Base-by-base conservation (phyloP, 108 stramenopile genomes). In the Schizochytrium sp. region DNA sequence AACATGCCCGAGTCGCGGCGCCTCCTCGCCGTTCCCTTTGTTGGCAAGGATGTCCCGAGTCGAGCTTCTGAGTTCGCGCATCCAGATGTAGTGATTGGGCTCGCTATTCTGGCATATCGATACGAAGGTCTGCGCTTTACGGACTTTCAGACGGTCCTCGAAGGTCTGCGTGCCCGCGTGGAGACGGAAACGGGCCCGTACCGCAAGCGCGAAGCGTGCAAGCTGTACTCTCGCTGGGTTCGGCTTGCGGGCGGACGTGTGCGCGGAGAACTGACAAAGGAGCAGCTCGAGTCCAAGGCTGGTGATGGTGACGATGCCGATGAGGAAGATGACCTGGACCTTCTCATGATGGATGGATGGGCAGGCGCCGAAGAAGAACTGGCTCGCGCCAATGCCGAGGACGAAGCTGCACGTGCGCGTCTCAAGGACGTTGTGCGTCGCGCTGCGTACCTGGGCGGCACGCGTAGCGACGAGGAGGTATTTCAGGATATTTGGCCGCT, bases 401-500 rank as follows among this genome's bases (percentile, higher is more conserved):
- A 83, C 51, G 76, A 83, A 12, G 51, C 48, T 16, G 48, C 19
- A 53, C 51, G 48, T 16, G 51, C 48, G 48, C 76, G 51, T 23
- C 76, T 83, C 48, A 47, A 53, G 48, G 76, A 83, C 48, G 76
- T 83, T 6, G 76, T 83, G 19, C 76, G 76, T 45, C 76, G 76
- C 25, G 76, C 76, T 23, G 76, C 76, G 48, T 83, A 83, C 51
- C 76, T 83, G 48, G 76, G 76, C 16, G 76, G 76, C 51, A 83
- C 45, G 51, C 76, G 76, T 6, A 83, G 76, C 51, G 76, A 83
- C 28, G 76, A 55, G 10, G 76, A 83, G 60, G 95, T 95, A 10
- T 83, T 95, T 10, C 96, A 99, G 90, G 98, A 98, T 83, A 95
- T 99, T 88, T 98, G 97, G 98, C 99, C 99, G 5, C 94, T 99